Evolutionary conservation across 345 rosid species (phyloP).

Genomic region (Odontarrhena argentea): DNA sequence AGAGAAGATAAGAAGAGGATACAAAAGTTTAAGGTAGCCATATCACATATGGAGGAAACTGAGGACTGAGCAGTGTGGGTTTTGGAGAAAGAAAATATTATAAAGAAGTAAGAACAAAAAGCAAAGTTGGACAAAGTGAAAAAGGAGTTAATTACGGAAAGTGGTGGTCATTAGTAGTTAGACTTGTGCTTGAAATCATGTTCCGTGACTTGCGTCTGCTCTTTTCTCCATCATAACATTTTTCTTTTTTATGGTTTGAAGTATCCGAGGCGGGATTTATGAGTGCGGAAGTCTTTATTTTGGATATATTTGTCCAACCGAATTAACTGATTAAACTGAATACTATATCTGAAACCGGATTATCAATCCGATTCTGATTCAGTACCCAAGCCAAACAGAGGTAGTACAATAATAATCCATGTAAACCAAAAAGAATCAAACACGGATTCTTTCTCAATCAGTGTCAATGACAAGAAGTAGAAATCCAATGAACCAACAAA

Average conservation of each 20-base stretch:
- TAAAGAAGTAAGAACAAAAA: not conserved
- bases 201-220: conserved; percentile 40
- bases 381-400: not conserved
- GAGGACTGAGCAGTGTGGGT: conserved; percentile 14
- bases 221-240: conserved; percentile 16
- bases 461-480: not conserved
- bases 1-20: conserved; percentile 20
- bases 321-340: not conserved
- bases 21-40: conserved; percentile 27
- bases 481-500: not conserved
- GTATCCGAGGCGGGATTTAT: conserved; percentile 25
- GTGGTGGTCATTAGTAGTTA: conserved; percentile 31
- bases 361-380: too few species aligned
- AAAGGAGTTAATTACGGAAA: conserved; percentile 38
- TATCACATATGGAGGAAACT: conserved; percentile 22
- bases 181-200: conserved; percentile 36
- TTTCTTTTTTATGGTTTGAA: not conserved
- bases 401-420: not conserved
- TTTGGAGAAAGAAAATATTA: conserved; percentile 10
- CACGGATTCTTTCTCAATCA: conserved; percentile 5
- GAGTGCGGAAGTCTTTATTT: not conserved
- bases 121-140: conserved; percentile 32
- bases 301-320: too few species aligned
- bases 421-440: conserved; percentile 7
- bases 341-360: not conserved